Conservation (phyloP, 2,329 filamentous ascomycete species). For the Exophiala calicioides region DNA sequence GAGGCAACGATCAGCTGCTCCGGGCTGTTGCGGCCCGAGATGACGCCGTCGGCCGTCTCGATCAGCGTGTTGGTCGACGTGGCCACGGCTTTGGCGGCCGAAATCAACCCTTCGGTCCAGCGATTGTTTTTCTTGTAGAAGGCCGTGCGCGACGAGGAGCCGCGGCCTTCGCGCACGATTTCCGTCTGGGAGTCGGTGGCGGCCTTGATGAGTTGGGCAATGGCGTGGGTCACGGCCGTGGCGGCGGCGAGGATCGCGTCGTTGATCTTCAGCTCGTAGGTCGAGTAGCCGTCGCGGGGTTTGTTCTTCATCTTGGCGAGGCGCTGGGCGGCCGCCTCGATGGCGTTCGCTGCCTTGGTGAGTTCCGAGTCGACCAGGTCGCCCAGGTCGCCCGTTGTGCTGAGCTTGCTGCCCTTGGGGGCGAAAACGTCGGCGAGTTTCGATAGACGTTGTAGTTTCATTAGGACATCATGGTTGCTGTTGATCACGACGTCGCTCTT, state of each 20-base stretch:
- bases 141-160: conserved; percentile 80
- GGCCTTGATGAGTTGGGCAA: conserved; percentile 90
- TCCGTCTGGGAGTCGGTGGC: conserved; percentile 91
- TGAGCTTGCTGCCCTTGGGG: conserved; percentile 80
- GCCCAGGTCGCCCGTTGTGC: conserved; percentile 72
- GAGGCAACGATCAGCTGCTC: conserved; percentile 98
- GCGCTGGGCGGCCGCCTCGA: conserved; percentile 85
- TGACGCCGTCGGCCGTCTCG: conserved; percentile 94
- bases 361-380: conserved; percentile 91
- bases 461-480: conserved; percentile 93
- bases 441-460: conserved; percentile 88
- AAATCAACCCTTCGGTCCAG: conserved; percentile 97
- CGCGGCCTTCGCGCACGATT: conserved; percentile 90
- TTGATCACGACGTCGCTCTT: conserved; percentile 98
- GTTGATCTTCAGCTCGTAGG: conserved; percentile 94
- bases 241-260: conserved; percentile 93
- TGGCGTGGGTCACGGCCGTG: conserved; percentile 88
- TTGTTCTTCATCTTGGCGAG: conserved; percentile 93
- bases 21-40: conserved; percentile 85
- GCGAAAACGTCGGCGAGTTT: conserved; percentile 91
- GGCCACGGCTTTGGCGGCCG: conserved; percentile 93
- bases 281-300: conserved; percentile 91
- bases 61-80: conserved; percentile 93
- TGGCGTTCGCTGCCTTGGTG: conserved; percentile 90
- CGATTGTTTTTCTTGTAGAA: conserved; percentile 99